phyloP scores from a whole-genome alignment of 345 rosid genomes.

The Camelina sativa region DNA sequence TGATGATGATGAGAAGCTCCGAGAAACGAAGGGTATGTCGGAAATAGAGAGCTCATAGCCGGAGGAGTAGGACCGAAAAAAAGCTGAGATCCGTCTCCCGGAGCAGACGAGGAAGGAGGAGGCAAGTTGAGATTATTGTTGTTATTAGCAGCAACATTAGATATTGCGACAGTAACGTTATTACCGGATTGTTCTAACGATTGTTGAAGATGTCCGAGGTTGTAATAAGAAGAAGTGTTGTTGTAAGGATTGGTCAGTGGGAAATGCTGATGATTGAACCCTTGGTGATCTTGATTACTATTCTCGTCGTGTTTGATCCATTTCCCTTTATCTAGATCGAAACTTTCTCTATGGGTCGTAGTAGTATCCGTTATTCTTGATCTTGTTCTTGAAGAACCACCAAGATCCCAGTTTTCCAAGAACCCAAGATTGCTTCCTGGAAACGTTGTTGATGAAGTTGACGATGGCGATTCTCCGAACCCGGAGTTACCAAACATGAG shows the following conservation, averaged over 20 bases:
- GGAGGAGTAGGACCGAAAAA: constrained; percentile 65
- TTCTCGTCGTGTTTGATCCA: constrained; percentile 56
- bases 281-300: constrained; percentile 47
- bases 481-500: constrained; percentile 42
- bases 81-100: constrained; percentile 52
- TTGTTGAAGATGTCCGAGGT: constrained; percentile 68
- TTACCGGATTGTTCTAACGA: constrained; percentile 72
- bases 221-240: constrained; percentile 51
- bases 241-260: constrained; percentile 49
- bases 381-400: constrained; percentile 50
- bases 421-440: constrained; percentile 49
- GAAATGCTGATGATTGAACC: constrained; percentile 49
- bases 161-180: constrained; percentile 60
- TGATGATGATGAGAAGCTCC: constrained; percentile 44
- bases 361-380: constrained; percentile 40
- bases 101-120: constrained; percentile 37
- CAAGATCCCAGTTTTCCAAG: constrained; percentile 51
- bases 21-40: constrained; percentile 56
- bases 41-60: constrained; percentile 59
- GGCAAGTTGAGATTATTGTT: constrained; percentile 46
- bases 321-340: constrained; percentile 62
- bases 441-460: constrained; percentile 34
- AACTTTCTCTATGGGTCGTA: constrained; percentile 43
- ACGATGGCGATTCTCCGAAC: constrained; percentile 38
- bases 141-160: constrained; percentile 47